phyloP scores from a whole-genome alignment of 2,329 filamentous ascomycete genomes.

The Sclerotinia trifoliorum region DNA sequence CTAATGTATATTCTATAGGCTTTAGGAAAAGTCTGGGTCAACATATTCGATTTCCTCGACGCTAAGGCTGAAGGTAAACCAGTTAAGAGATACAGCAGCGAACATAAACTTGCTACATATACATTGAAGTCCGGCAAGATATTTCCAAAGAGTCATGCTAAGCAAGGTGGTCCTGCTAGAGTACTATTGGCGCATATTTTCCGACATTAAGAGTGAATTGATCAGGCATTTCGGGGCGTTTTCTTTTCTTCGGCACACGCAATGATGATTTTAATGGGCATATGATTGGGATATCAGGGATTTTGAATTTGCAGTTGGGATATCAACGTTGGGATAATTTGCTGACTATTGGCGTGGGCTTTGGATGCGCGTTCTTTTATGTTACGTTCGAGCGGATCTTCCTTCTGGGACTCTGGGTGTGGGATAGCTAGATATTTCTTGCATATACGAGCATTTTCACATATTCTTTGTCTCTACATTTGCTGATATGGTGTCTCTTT shows the following conservation, averaged over 20 bases:
- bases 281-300: background rate
- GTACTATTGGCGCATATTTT: constrained; percentile 42
- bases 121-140: constrained; percentile 42
- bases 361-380: background rate
- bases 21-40: constrained; percentile 46
- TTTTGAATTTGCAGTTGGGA: background rate
- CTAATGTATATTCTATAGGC: constrained; percentile 40
- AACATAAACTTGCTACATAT: constrained; percentile 41
- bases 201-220: constrained; percentile 12
- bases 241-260: background rate
- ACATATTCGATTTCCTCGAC: constrained; percentile 50
- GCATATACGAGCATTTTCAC: background rate
- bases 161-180: constrained; percentile 44
- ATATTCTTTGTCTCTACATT: background rate
- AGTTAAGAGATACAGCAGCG: constrained; percentile 40
- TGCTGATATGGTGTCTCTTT: background rate
- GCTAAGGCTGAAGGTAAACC: constrained; percentile 34
- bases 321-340: background rate
- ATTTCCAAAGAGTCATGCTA: constrained; percentile 49
- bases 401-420: background rate
- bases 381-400: background rate
- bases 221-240: background rate
- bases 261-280: background rate
- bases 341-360: background rate
- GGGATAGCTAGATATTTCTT: constrained; percentile 1